phyloP scores from a whole-genome alignment of 2,329 filamentous ascomycete species.

The Fusarium sp. region DNA sequence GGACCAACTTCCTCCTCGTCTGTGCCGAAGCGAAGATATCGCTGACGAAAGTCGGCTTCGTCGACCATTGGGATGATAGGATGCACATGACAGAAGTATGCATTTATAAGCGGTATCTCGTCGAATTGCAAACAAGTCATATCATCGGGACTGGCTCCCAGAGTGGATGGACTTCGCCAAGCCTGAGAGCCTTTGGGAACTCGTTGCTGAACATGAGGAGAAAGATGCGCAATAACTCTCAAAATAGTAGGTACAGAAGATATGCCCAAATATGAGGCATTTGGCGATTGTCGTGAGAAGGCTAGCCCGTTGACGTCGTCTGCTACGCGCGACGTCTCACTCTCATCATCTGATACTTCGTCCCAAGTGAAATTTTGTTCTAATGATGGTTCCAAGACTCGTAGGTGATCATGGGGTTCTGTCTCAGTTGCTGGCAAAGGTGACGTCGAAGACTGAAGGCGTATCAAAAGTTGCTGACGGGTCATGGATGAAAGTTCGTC shows the following conservation, averaged over 20 bases:
- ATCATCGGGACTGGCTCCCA: background rate
- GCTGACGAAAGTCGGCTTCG: conserved; percentile 70
- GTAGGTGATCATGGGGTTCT: background rate
- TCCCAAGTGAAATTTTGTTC: conserved; percentile 25
- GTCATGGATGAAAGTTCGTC: conserved; percentile 10
- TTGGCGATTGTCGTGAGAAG: conserved; percentile 64
- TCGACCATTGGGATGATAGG: conserved; percentile 80
- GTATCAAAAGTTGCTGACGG: background rate
- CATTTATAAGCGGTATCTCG: conserved; percentile 54
- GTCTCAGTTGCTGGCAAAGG: background rate
- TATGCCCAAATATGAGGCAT: conserved; percentile 73
- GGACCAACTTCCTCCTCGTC: conserved; percentile 68
- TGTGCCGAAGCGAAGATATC: conserved; percentile 21
- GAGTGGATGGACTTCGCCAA: conserved; percentile 5
- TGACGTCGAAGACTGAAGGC: background rate
- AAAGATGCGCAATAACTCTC: conserved; percentile 63
- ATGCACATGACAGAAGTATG: conserved; percentile 81
- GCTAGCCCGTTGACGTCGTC: conserved; percentile 62
- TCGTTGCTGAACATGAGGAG: conserved; percentile 60
- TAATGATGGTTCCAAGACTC: background rate
- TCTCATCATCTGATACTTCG: conserved; percentile 10
- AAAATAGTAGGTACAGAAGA: conserved; percentile 62
- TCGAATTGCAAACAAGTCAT: background rate
- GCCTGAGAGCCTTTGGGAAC: conserved; percentile 39
- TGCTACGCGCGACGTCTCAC: conserved; percentile 4